A percentile compares a stretch with the other conserved stretches of the same genome.
These are phyloP conservation scores for Rhodocollybia butyracea DNA, from an alignment of 768 basidiomycete genomes.

Conservation along the genomic window DNA sequence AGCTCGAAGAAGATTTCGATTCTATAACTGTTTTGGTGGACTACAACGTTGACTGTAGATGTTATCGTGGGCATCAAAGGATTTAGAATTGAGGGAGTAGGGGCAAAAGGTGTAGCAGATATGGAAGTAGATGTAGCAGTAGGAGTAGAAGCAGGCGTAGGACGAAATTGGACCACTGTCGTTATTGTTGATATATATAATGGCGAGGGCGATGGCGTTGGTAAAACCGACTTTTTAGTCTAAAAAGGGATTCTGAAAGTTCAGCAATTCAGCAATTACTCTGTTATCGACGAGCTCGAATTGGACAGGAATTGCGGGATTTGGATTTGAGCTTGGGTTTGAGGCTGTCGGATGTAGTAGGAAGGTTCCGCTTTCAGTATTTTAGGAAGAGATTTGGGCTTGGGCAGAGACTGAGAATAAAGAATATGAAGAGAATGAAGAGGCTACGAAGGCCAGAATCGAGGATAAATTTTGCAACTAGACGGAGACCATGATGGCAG, in stretches of 20 bases:
- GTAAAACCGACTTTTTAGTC: no score
- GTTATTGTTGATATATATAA: no score
- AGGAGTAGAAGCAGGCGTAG: neutral
- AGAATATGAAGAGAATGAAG: neutral
- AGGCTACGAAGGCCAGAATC: neutral
- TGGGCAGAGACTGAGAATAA: neutral
- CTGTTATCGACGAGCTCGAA: no score
- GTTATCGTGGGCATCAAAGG: neutral
- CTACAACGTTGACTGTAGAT: neutral
- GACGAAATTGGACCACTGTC: neutral
- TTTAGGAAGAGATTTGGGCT: neutral
- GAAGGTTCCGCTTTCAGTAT: no score
- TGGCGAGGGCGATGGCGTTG: no score
- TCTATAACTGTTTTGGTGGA: neutral
- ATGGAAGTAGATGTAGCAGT: neutral
- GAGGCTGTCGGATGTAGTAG: no score
- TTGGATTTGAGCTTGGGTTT: no score
- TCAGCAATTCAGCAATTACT: no score
- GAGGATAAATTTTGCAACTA: neutral
- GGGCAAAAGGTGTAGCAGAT: neutral
- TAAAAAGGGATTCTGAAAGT: no score
- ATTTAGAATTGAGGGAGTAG: neutral
- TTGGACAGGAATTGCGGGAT: no score
- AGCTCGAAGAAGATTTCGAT: no score
- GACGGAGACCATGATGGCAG: slow-evolving; percentile 1